These are phyloP conservation scores for Solanum hybrid DNA, from an alignment of 305 asterid species.

Conservation along the genomic window DNA sequence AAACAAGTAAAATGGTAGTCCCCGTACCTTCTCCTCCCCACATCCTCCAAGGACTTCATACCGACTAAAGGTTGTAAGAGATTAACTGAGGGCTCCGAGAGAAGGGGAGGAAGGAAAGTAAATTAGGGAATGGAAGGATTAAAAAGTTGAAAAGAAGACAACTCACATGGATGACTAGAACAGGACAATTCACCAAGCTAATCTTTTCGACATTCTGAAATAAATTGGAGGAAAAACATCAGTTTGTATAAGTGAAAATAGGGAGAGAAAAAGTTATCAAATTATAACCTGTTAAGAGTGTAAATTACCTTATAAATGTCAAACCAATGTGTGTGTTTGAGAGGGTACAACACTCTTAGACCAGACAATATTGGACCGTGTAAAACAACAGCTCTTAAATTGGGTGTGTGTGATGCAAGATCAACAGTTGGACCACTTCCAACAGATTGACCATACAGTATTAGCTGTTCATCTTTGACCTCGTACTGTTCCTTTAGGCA, in stretches of 20 bases:
- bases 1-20: neutral
- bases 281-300: neutral
- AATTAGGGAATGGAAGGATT: neutral
- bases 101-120: neutral
- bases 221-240: slow-evolving; percentile 17
- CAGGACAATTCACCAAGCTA: slow-evolving; percentile 67
- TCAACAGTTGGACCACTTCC: slow-evolving; percentile 97
- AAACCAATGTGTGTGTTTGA: slow-evolving; percentile 84
- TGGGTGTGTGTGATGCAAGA: slow-evolving; percentile 75
- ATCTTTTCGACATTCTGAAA: slow-evolving; percentile 93
- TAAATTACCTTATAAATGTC: slow-evolving; percentile 83
- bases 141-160: slow-evolving; percentile 4
- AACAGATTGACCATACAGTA: slow-evolving; percentile 91
- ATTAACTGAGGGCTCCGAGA: neutral
- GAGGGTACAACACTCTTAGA: slow-evolving; percentile 89
- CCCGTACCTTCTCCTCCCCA: neutral
- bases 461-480: slow-evolving; percentile 81
- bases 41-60: neutral
- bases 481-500: slow-evolving; percentile 91
- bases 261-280: neutral
- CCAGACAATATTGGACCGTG: slow-evolving; percentile 97
- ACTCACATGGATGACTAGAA: slow-evolving; percentile 94
- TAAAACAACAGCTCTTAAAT: slow-evolving; percentile 91
- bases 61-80: neutral
- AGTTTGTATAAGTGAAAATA: slow-evolving; percentile 9